Percentiles rank a stretch among this genome's conserved stretches.
Conservation (phyloP, 2,329 filamentous ascomycete genomes). For the Podosphaera xanthii region DNA sequence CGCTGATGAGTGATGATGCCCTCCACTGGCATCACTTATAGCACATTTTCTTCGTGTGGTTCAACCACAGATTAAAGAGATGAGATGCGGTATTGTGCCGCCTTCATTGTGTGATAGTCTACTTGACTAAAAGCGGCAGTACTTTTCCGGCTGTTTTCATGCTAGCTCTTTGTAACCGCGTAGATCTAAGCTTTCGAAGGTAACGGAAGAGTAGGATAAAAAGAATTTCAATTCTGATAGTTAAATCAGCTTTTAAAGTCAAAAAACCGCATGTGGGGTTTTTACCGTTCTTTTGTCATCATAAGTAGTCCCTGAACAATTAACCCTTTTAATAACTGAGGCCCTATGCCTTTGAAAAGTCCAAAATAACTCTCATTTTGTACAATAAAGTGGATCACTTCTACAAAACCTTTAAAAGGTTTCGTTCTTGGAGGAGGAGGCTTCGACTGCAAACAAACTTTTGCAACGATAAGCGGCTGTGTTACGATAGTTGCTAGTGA, state of each 20-base stretch:
- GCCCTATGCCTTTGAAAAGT: constrained; percentile 93
- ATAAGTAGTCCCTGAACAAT: constrained; percentile 89
- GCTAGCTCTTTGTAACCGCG: constrained; percentile 31
- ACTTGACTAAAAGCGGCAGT: too few relatives aligned
- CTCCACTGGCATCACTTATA: too few relatives aligned
- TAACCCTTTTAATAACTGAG: constrained; percentile 80
- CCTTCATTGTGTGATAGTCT: too few relatives aligned
- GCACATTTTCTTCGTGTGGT: too few relatives aligned
- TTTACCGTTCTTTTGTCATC: constrained; percentile 94
- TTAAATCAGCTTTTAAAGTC: constrained; percentile 2
- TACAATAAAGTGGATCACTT: constrained; percentile 88
- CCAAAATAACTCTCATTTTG: constrained; percentile 61
- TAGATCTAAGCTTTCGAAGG: constrained; percentile 43
- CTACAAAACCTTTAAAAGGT: constrained; percentile 77
- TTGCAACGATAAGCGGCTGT: constrained; percentile 90
- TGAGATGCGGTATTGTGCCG: too few relatives aligned
- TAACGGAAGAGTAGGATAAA: constrained; percentile 77
- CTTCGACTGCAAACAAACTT: constrained; percentile 85
- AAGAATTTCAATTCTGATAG: constrained; percentile 53
- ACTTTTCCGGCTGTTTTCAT: too few relatives aligned
- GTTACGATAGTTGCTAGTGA: constrained; percentile 75
- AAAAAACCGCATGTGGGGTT: not conserved
- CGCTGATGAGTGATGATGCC: too few relatives aligned
- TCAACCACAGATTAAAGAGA: too few relatives aligned
- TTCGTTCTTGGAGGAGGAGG: constrained; percentile 66